Conservation (phyloP, 768 basidiomycete genomes). For the Clavaria fumosa region DNA sequence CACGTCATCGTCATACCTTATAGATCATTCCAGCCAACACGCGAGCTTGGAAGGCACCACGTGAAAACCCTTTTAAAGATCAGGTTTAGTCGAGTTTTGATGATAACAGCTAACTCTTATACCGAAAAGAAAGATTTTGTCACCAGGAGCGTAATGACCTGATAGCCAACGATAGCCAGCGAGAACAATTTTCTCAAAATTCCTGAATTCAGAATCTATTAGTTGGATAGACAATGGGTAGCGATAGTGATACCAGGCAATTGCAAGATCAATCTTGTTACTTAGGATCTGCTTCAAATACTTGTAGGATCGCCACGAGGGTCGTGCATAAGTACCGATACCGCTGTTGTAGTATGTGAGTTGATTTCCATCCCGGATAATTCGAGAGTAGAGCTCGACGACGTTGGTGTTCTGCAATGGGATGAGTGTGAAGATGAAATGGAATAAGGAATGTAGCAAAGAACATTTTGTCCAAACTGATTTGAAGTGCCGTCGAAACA, state of each 20-base stretch:
- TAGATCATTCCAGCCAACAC: conserved; percentile 29
- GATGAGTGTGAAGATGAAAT: neutral
- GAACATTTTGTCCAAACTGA: conserved; percentile 18
- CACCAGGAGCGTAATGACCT: conserved; percentile 23
- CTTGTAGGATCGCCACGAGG: conserved; percentile 11
- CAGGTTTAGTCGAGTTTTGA: neutral
- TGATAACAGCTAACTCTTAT: too few relatives aligned
- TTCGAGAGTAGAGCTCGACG: conserved; percentile 16
- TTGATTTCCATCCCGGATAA: conserved; percentile 14
- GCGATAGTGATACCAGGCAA: too few relatives aligned
- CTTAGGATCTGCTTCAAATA: conserved; percentile 13
- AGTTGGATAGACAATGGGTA: too few relatives aligned
- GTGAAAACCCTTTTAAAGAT: conserved; percentile 26
- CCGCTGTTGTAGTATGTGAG: conserved; percentile 20
- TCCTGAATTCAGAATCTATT: too few relatives aligned
- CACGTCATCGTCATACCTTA: conserved; percentile 13
- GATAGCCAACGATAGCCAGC: conserved; percentile 27
- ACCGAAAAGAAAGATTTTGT: conserved; percentile 26
- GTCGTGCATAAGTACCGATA: conserved; percentile 18
- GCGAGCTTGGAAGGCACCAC: conserved; percentile 33
- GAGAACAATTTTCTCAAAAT: conserved; percentile 19
- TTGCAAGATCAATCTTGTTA: conserved; percentile 18
- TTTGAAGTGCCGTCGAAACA: conserved; percentile 27
- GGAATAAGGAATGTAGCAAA: neutral
- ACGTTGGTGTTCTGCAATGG: conserved; percentile 20